Conservation (phyloP, 148 eudicot species). For the Chenopodium berlandieri region DNA sequence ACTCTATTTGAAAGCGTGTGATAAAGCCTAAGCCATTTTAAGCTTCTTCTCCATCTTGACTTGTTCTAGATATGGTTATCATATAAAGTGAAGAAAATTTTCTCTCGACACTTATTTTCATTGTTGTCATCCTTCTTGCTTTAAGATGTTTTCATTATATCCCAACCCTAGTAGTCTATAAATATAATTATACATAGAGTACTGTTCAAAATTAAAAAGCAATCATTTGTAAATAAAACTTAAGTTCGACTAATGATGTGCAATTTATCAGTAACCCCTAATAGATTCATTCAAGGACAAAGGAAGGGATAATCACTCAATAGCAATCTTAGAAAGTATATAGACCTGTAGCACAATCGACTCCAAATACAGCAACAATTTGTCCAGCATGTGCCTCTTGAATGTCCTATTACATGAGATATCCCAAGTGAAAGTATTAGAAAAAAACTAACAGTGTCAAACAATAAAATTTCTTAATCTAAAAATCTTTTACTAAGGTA, state of each 20-base stretch:
- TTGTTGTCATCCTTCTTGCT: too few relatives aligned
- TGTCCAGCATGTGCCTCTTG: slow-evolving; percentile 99
- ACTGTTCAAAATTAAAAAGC: background rate
- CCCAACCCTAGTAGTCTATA: too few relatives aligned
- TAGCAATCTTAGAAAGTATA: slow-evolving; percentile 8
- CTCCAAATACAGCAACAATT: slow-evolving; percentile 97
- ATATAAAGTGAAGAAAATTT: too few relatives aligned
- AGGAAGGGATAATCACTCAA: background rate
- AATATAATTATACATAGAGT: too few relatives aligned
- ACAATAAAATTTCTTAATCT: background rate
- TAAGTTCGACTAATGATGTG: background rate
- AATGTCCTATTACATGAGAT: slow-evolving; percentile 58
- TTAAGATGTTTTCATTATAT: too few relatives aligned
- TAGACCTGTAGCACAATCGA: slow-evolving; percentile 94
- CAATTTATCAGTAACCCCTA: background rate
- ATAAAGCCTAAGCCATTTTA: too few relatives aligned
- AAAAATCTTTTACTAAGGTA: background rate
- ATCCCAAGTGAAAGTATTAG: slow-evolving; percentile 9
- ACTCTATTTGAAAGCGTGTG: too few relatives aligned
- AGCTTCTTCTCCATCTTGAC: too few relatives aligned
- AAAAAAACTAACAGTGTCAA: background rate
- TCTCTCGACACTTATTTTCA: too few relatives aligned
- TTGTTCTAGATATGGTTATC: too few relatives aligned
- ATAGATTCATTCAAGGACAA: background rate
- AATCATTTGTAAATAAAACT: too few relatives aligned